These are phyloP conservation scores for Geotrichum carabidarum DNA, from an alignment of 1,139 yeast species.

Conservation along the genomic window DNA sequence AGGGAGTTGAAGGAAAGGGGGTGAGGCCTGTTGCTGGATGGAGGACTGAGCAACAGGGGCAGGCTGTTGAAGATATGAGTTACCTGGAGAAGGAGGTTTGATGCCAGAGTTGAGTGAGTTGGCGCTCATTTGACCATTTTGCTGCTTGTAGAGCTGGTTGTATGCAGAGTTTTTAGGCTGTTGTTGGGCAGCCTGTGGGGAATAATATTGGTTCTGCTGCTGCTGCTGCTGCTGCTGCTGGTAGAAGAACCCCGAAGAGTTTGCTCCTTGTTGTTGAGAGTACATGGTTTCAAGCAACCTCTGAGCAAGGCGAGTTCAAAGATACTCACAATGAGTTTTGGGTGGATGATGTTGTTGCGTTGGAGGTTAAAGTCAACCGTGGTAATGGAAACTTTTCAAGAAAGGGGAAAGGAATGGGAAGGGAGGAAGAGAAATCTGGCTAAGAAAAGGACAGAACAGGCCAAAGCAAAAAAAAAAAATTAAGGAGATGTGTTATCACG, in stretches of 20 bases:
- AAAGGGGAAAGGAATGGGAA: neutral
- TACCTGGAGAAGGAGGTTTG: constrained; percentile 1
- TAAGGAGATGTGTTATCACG: neutral
- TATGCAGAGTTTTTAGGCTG: constrained; percentile 15
- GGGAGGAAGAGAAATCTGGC: neutral
- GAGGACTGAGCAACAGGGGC: constrained; percentile 10
- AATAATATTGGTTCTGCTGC: constrained; percentile 15
- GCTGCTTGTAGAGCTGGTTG: constrained; percentile 11
- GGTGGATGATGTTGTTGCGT: neutral
- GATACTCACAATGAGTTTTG: neutral
- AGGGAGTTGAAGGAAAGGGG: constrained; percentile 30
- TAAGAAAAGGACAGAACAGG: neutral
- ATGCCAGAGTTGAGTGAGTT: neutral
- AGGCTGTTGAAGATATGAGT: constrained; percentile 4
- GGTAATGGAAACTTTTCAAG: neutral
- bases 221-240: constrained; percentile 23
- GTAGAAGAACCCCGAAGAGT: constrained; percentile 28
- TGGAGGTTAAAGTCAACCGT: neutral
- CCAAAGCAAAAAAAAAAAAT: neutral
- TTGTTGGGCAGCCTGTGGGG: constrained; percentile 15
- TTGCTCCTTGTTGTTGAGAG: constrained; percentile 20
- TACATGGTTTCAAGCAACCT: constrained; percentile 5
- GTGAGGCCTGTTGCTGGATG: constrained; percentile 13
- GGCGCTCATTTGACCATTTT: neutral
- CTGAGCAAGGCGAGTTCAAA: no score